A percentile compares a stretch with the other conserved stretches of the same genome.
Conservation (phyloP, 2,329 filamentous ascomycete genomes). For the Talaromyces marneffei region DNA sequence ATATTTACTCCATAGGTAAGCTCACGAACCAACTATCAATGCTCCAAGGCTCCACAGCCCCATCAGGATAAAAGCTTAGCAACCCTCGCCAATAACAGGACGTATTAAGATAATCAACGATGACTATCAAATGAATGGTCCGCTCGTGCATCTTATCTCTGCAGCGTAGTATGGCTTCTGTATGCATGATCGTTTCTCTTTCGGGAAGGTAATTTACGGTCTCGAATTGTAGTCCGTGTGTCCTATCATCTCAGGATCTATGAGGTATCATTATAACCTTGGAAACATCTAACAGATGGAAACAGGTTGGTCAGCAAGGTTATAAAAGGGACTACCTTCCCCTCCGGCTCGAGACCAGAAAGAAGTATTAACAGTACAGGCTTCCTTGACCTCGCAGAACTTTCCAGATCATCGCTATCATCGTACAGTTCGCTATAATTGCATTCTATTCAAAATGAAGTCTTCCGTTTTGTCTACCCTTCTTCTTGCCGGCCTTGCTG, state of each 20-base stretch:
- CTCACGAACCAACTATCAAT: neutral
- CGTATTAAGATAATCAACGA: neutral
- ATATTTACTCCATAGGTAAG: neutral
- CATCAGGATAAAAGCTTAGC: neutral
- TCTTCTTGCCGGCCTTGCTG: constrained; percentile 8
- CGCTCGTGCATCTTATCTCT: neutral
- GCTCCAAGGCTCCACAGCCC: neutral
- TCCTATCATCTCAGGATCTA: neutral
- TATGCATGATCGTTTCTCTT: neutral
- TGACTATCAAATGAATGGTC: neutral
- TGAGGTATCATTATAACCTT: neutral
- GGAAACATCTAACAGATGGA: neutral
- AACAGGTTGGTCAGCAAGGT: neutral
- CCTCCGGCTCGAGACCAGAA: neutral
- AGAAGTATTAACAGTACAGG: neutral
- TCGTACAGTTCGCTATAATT: neutral
- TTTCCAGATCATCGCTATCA: neutral
- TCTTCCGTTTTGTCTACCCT: neutral
- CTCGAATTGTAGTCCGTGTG: neutral
- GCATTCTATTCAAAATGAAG: constrained; percentile 4
- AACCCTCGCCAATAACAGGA: neutral
- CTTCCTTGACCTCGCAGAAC: neutral
- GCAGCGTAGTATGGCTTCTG: neutral
- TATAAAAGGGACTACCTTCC: constrained; percentile 1
- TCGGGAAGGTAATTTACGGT: constrained; percentile 1